Evolutionary conservation across 495 filamentous ascomycete species (phyloP).

Genomic region (Aspergillus saccharolyticus): DNA sequence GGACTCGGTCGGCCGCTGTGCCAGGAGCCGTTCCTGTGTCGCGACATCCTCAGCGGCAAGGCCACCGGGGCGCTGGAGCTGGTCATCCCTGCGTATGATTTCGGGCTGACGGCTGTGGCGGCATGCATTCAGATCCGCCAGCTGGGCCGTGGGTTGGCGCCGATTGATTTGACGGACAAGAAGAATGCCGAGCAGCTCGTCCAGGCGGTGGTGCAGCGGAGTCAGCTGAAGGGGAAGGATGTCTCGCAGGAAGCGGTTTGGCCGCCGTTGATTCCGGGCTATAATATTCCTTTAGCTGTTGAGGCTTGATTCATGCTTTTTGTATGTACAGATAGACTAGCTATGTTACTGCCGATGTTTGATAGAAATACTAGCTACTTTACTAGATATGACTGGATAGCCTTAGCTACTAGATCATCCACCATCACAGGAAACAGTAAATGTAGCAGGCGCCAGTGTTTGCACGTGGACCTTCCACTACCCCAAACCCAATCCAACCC

Average conservation of each 20-base stretch:
- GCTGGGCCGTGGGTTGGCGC: conserved; percentile 49
- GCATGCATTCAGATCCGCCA: conserved; percentile 49
- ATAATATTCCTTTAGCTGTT: background rate
- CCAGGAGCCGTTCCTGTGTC: conserved; percentile 43
- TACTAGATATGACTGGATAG: too few relatives aligned
- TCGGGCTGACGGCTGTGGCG: conserved; percentile 38
- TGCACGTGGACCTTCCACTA: too few relatives aligned
- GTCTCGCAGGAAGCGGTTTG: background rate
- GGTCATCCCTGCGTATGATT: conserved; percentile 39
- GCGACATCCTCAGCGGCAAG: conserved; percentile 42
- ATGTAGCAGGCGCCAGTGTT: too few relatives aligned
- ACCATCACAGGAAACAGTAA: too few relatives aligned
- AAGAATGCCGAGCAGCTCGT: conserved; percentile 37
- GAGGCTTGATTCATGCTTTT: background rate
- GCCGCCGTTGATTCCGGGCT: background rate
- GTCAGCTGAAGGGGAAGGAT: background rate
- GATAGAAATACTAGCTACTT: too few relatives aligned
- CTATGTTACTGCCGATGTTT: too few relatives aligned
- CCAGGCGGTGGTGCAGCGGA: conserved; percentile 10
- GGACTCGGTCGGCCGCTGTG: conserved; percentile 48
- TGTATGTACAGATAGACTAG: background rate
- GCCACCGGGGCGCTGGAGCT: conserved; percentile 41
- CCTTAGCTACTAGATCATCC: too few relatives aligned
- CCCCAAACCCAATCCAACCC: too few relatives aligned
- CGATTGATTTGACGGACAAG: conserved; percentile 44